Base-by-base conservation (phyloP, 2,329 filamentous ascomycete species). In the Ampelomyces quisqualis region DNA sequence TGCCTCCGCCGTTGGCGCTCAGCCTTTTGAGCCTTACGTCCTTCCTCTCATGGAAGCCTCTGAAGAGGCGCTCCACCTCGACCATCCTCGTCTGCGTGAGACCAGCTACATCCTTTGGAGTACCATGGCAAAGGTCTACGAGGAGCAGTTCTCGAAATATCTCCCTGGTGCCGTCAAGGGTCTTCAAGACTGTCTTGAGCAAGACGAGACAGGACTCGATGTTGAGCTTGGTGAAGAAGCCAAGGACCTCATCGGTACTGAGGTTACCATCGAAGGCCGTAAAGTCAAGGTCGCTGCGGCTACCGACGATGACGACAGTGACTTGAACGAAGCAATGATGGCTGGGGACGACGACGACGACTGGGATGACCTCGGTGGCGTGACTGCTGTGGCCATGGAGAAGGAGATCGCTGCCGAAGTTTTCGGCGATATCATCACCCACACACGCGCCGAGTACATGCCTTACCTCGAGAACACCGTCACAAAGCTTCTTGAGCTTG, bases 81-180 rank as follows among this genome's bases (percentile, higher is more conserved):
- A 89, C 57, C 90, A 96, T 72, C 87, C 90, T 28, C 82, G 90
- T 42, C 82, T 97, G 36, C 88, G 90, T 70, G 93, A 98, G 76
- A 96, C 90, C 48, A 95, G 89, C 67, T 98, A 95, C 73, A 94
- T 97, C 49, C 79, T 98, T 39, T 98, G 93, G 91, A 90, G 88
- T 53, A 89, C 88, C 27, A 83, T 98, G 65, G 86, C 91, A 49
- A 94, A 94, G 74, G 89, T 97, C 7, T 97, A 97, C 70, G 84
- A 86, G 59, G 86, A 88, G 62, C 78, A 90, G 39, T 91, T 94
- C 49, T 80, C 82, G 41, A 83, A 86, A 43, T 93, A 89, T 73
- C 78, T 93, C 5, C 76, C 80, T 0, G 87, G 86, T 35, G 86
- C 89, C 35, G 85, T 91, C 67, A 82, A 86, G 65, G 84, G 85